Conservation (phyloP, 2,329 filamentous ascomycete genomes). For the Dactylellina cionopaga region DNA sequence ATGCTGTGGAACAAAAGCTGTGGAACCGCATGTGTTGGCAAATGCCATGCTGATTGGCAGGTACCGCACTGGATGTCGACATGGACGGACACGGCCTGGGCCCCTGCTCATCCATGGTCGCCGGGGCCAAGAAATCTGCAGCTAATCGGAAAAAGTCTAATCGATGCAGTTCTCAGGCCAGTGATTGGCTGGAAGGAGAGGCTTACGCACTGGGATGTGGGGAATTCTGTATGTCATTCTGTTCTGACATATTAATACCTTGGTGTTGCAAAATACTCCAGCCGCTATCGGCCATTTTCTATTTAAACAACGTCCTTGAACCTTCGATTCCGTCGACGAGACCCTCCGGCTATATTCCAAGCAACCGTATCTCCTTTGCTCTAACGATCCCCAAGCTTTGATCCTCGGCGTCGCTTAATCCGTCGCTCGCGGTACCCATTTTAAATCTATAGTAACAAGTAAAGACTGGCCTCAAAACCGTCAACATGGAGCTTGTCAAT, state of each 20-base stretch:
- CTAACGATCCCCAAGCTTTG: not conserved
- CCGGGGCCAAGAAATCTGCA: conserved; percentile 20
- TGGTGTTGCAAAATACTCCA: conserved; percentile 25
- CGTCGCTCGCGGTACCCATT: not conserved
- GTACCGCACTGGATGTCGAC: not conserved
- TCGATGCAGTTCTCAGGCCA: not conserved
- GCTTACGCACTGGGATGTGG: not conserved
- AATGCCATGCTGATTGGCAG: conserved; percentile 21
- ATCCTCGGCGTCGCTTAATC: not conserved
- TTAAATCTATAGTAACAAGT: too few relatives aligned
- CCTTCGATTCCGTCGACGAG: not conserved
- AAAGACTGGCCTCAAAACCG: not conserved
- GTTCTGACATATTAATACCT: too few relatives aligned
- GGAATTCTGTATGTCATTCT: conserved; percentile 4
- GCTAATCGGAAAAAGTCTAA: conserved; percentile 9
- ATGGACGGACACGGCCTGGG: not conserved
- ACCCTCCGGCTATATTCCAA: not conserved
- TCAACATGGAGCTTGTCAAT: conserved; percentile 40
- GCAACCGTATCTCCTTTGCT: not conserved
- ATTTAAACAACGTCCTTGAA: not conserved
- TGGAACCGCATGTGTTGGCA: conserved; percentile 20
- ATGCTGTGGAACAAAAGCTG: too few relatives aligned
- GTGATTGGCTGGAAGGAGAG: conserved; percentile 1
- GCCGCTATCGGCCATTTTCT: conserved; percentile 32
- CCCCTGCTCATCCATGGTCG: conserved; percentile 1